Percentiles rank a stretch among this genome's conserved stretches.
Evolutionary conservation across 1,139 yeast species (phyloP).

Genomic region (Suhomyces bribrorum): DNA sequence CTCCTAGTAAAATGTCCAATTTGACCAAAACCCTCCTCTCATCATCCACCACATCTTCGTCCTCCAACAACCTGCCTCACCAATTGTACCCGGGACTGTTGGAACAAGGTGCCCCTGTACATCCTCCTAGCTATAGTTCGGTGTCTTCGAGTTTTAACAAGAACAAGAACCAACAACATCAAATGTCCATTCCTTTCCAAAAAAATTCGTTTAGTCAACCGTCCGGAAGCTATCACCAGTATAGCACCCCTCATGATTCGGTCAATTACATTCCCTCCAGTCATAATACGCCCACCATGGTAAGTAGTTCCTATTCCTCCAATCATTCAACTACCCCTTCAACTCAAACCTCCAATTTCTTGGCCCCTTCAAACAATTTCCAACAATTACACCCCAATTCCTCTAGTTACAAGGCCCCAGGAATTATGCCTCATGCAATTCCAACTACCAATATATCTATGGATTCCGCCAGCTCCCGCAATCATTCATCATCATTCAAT

Average conservation of each 20-base stretch:
- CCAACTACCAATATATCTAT: constrained; percentile 52
- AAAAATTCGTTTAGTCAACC: constrained; percentile 7
- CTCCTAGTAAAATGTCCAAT: constrained; percentile 30
- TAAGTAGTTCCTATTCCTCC: constrained; percentile 50
- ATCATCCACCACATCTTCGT: constrained; percentile 13
- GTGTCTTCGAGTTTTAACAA: constrained; percentile 12
- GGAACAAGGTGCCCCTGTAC: constrained; percentile 9
- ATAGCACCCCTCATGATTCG: constrained; percentile 23
- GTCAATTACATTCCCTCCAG: constrained; percentile 44
- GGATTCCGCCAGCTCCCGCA: constrained; percentile 42
- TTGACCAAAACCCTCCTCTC: constrained; percentile 40
- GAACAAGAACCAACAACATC: constrained; percentile 2
- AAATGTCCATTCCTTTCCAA: constrained; percentile 12
- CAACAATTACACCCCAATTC: constrained; percentile 15
- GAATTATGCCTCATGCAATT: constrained; percentile 21
- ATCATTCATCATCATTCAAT: constrained; percentile 25
- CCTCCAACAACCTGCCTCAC: constrained; percentile 10
- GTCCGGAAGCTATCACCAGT: constrained; percentile 11
- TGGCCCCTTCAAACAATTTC: constrained; percentile 16
- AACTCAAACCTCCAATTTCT: constrained; percentile 12
- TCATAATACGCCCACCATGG: constrained; percentile 58
- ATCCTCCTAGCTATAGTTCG: constrained; percentile 13
- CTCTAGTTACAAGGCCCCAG: constrained; percentile 14
- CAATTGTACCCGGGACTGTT: constrained; percentile 7
- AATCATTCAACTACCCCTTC: constrained; percentile 44